Evolutionary conservation across 83 land plant genomes (phyloP).

Genomic region (Isoetes engelmannii): DNA sequence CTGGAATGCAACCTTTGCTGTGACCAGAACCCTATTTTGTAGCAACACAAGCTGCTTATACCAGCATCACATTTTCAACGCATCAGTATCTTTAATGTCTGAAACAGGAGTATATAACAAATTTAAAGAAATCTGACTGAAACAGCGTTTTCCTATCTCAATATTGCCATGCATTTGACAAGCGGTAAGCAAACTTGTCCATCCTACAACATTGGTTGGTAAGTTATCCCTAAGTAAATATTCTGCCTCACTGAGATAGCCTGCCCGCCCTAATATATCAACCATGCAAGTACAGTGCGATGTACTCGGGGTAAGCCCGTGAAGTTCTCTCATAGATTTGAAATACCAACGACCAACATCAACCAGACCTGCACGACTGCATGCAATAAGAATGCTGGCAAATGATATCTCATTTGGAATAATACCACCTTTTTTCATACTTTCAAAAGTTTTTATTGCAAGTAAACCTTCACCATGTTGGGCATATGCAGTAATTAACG

Average conservation of each 20-base stretch:
- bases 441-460: neutral
- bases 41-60: too few relatives aligned
- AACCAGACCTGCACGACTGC: conserved; percentile 1
- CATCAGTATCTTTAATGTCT: too few relatives aligned
- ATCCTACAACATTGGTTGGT: neutral
- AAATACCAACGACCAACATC: conserved; percentile 4
- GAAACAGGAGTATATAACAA: too few relatives aligned
- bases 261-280: conserved; percentile 17
- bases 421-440: neutral
- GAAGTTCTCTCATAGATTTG: conserved; percentile 5
- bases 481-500: neutral
- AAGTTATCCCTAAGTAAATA: neutral
- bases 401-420: conserved; percentile 7
- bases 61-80: too few relatives aligned
- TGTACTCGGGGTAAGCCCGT: neutral
- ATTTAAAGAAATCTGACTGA: neutral
- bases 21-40: too few relatives aligned
- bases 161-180: conserved; percentile 10
- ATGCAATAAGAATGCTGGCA: conserved; percentile 1
- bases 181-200: conserved; percentile 7
- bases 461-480: neutral
- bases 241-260: neutral
- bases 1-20: too few relatives aligned
- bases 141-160: conserved; percentile 8
- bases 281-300: conserved; percentile 6